A percentile compares a stretch with the other conserved stretches of the same genome.
phyloP scores from a whole-genome alignment of 2,329 filamentous ascomycete genomes.

The Kalmusia sp. region DNA sequence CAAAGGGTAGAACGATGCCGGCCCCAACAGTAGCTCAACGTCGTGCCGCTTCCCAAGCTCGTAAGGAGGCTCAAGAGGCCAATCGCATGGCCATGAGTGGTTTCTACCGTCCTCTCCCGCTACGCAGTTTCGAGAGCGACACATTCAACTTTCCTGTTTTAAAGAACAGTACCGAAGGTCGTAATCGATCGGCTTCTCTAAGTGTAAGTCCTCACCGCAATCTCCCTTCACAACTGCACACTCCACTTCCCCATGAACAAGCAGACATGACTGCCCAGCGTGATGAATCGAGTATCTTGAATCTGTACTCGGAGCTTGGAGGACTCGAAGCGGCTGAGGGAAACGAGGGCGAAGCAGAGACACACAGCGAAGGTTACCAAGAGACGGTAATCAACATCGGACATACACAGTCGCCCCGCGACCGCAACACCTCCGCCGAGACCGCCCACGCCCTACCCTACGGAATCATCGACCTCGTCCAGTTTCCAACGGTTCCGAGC shows the following conservation, averaged over 20 bases:
- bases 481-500: not conserved
- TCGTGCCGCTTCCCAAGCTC: constrained; percentile 1
- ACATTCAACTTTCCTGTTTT: constrained; percentile 10
- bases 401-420: too few species aligned
- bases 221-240: too few species aligned
- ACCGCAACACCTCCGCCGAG: too few species aligned
- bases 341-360: too few species aligned
- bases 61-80: not conserved
- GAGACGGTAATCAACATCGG: too few species aligned
- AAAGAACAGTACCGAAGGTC: not conserved
- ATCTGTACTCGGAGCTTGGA: too few species aligned
- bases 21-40: constrained; percentile 10
- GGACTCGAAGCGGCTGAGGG: too few species aligned
- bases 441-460: too few species aligned
- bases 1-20: too few species aligned
- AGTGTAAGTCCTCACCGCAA: not conserved
- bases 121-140: constrained; percentile 21
- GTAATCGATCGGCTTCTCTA: constrained; percentile 1
- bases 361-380: too few species aligned
- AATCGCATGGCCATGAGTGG: not conserved
- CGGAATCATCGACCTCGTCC: constrained; percentile 1
- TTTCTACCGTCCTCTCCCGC: constrained; percentile 22
- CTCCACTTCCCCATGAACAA: too few species aligned
- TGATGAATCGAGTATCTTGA: not conserved
- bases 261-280: not conserved